These are phyloP conservation scores for Salix exigua DNA, from an alignment of 345 rosid species.

Conservation along the genomic window DNA sequence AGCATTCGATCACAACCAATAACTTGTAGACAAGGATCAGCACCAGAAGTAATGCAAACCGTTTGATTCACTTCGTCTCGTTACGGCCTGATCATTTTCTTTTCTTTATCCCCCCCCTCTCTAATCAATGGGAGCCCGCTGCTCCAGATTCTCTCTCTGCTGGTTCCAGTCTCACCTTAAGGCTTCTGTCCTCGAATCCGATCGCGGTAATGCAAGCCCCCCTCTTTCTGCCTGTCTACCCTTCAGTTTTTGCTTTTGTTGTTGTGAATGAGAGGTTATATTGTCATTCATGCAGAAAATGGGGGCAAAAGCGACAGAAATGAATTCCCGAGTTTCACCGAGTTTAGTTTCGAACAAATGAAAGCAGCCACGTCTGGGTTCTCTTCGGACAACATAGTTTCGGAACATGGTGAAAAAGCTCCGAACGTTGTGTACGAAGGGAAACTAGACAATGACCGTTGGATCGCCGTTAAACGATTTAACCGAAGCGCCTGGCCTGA, in stretches of 20 bases:
- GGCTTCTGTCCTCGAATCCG: conserved; percentile 58
- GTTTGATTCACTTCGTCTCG: not conserved
- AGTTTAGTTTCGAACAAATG: conserved; percentile 70
- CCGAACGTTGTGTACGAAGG: conserved; percentile 92
- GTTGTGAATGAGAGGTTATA: not conserved
- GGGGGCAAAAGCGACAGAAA: conserved; percentile 33
- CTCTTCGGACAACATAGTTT: conserved; percentile 79
- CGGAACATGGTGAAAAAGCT: conserved; percentile 97
- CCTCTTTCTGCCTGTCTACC: not conserved
- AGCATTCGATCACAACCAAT: not conserved
- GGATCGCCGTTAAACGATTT: conserved; percentile 88
- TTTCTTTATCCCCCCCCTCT: not conserved
- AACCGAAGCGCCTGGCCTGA: conserved; percentile 91
- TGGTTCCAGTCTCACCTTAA: conserved; percentile 71
- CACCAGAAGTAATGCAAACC: not conserved
- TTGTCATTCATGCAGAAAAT: conserved; percentile 39
- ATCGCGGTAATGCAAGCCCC: conserved; percentile 48
- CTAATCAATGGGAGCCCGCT: conserved; percentile 71
- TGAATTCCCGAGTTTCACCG: conserved; percentile 60
- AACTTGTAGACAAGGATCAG: not conserved
- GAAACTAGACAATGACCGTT: conserved; percentile 65
- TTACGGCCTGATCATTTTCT: not conserved
- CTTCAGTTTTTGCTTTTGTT: not conserved
- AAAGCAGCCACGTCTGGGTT: conserved; percentile 71
- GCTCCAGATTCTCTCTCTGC: conserved; percentile 83